Base-by-base conservation (phyloP, 495 filamentous ascomycete species). In the Talaromyces adpressus region DNA sequence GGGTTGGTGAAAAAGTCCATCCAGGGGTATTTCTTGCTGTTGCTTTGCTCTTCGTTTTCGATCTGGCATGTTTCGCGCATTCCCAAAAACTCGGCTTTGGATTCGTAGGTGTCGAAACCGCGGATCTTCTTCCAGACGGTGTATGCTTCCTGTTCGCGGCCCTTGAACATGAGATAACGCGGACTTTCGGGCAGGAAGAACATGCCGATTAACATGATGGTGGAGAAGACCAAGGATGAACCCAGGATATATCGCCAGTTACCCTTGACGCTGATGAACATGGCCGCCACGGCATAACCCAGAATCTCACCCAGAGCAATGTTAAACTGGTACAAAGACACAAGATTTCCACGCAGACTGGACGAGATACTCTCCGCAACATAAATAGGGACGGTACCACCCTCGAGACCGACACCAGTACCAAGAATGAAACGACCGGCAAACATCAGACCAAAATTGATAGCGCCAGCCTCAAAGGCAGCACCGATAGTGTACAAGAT, bases 211-310 rank as follows among this genome's bases (percentile, higher is more conserved):
- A 82, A 65, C 71, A 85, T 81, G 68, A 87, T 83, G 32, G 84
- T 86, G 2, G 83, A 85, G 70, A 87, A 87, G 61, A 87, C 67
- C n/a, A 87, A 73, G 0, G 84, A 86, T 2, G 82, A 84, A 6
- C 85, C 85, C n/a, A 87, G 79, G 62, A 87, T 87, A 65, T 82
- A 88, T 29, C 85, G 77, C 85, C 85, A 88, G 75, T 82, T 85
- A 60, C 84, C 84, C 7, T 66, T 60, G 59, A 88, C 82, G 45
- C 75, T 73, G 63, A 86, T 72, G 67, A 87, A 87, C 32, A 88
- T 86, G 54, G 83, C 85, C 0, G 83, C 84, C 12, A 86, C 79
- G 14, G 81, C 85, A 64, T 86, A 87, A 11, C 85, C 85, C 18
- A 87, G 72, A 27, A 88, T 83, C 68, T 87, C 83, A 53, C 85